Conservation (phyloP, 768 basidiomycete species). For the Podaxis carcinomalis region DNA sequence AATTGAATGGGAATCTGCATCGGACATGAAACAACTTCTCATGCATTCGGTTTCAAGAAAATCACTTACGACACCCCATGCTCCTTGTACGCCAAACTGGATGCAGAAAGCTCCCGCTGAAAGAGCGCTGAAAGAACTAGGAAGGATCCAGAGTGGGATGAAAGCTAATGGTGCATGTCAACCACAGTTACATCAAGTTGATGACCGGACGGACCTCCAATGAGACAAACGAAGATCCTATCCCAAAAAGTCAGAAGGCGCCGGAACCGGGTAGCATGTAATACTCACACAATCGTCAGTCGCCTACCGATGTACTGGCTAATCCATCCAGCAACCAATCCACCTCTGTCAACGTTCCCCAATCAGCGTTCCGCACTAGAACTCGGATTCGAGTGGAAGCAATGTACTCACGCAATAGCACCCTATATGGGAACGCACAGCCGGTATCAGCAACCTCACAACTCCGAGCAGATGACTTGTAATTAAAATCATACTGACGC, state of each 20-base stretch:
- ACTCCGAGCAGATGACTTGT: not conserved
- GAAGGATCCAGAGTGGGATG: conserved; percentile 85
- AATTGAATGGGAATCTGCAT: conserved; percentile 67
- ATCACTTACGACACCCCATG: conserved; percentile 78
- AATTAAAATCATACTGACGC: conserved; percentile 29
- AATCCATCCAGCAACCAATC: conserved; percentile 63
- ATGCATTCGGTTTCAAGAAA: conserved; percentile 27
- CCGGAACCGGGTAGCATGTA: not conserved
- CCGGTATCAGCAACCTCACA: not conserved
- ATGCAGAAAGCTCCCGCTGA: conserved; percentile 84
- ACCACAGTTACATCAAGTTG: not conserved
- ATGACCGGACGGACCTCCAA: conserved; percentile 35
- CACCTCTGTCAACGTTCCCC: conserved; percentile 40
- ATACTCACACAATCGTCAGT: conserved; percentile 66
- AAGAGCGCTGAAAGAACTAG: conserved; percentile 60
- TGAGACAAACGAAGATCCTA: conserved; percentile 50
- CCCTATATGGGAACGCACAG: conserved; percentile 23
- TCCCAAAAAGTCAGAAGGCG: not conserved
- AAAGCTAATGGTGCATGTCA: conserved; percentile 27
- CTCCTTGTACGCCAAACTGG: conserved; percentile 87
- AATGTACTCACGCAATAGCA: conserved; percentile 29
- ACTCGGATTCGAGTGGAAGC: not conserved
- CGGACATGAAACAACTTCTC: conserved; percentile 33
- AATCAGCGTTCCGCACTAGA: not conserved
- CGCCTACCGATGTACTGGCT: conserved; percentile 81